Base-by-base conservation (phyloP, 306 rosid genomes). In the Citrullus colocynthis region DNA sequence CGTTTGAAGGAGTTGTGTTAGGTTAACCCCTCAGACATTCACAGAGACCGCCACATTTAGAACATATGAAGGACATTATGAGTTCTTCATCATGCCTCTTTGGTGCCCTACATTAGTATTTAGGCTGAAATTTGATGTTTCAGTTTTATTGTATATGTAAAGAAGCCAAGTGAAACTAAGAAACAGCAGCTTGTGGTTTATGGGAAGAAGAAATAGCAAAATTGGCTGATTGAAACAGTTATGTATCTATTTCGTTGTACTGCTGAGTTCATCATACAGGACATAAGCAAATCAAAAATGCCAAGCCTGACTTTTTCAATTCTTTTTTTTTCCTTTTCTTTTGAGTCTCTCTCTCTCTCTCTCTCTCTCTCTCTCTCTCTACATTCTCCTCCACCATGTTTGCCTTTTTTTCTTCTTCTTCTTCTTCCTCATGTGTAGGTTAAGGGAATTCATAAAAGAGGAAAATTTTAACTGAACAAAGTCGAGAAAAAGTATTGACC, bases 321-420 rank as follows among this genome's bases (percentile, higher is more conserved):
- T 45, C 37, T 34, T 41, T 30, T 75, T 34, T 36, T 75, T 34
- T 36, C 49, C 24, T 48, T 34, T 16, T 15, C 57, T 55, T 51
- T 13, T 41, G 32, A 52, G 41, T 60, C 56, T 77, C 49, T 52
- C 42, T 42, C n/a, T 51, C 6, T 42, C n/a, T 51, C 6, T 51
- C 52, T 32, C 3, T 60, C 56, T 77, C 49, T 52, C 41, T 42
- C n/a, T 51, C 6, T 51, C 52, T 32, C 4, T 56, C 52, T 56
- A n/a, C 78, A 56, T 51, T 73, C 78, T 75, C 63, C 65, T 75
- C 51, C 66, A 75, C 62, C 49, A 74, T 72, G 15, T 20, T 24
- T 49, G 52, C 45, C 57, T 82, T 1, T 51, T 6, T 41, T 82
- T 62, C 49, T 57, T 80, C 58, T n/a, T 36, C 45, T 13, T 73